A percentile compares a stretch with the other conserved stretches of the same genome.
phyloP scores from a whole-genome alignment of 495 filamentous ascomycete genomes.

The Penicillium bovifimosum region DNA sequence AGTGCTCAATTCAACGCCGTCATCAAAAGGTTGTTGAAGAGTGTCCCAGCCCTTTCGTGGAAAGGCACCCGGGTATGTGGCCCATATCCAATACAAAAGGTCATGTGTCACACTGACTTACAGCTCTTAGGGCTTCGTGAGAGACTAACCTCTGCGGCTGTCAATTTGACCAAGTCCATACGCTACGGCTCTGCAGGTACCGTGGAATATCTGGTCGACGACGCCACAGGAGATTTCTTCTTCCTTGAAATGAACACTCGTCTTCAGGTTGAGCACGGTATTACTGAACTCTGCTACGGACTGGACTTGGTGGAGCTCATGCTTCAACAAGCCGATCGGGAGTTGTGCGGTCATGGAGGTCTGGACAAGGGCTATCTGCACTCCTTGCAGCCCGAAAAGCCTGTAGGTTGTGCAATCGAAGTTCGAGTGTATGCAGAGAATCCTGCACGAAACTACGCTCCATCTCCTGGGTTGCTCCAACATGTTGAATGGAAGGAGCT shows the following conservation, averaged over 20 bases:
- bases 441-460: slow-evolving; percentile 50
- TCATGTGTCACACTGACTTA: background rate
- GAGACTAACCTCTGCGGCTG: slow-evolving; percentile 46
- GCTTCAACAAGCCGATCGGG: slow-evolving; percentile 45
- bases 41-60: slow-evolving; percentile 47
- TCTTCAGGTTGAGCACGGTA: slow-evolving; percentile 62
- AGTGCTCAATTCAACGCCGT: slow-evolving; percentile 44
- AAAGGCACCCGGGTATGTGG: slow-evolving; percentile 11
- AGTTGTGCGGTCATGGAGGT: slow-evolving; percentile 36
- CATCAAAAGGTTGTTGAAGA: slow-evolving; percentile 56
- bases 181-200: slow-evolving; percentile 58
- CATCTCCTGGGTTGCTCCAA: slow-evolving; percentile 53
- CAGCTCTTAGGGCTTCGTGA: slow-evolving; percentile 35
- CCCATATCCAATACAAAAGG: background rate
- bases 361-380: slow-evolving; percentile 29
- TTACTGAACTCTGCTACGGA: slow-evolving; percentile 57
- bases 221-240: slow-evolving; percentile 51
- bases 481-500: slow-evolving; percentile 46
- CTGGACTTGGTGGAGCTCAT: slow-evolving; percentile 55
- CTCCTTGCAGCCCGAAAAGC: slow-evolving; percentile 26
- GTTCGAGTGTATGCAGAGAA: slow-evolving; percentile 59
- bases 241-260: slow-evolving; percentile 68
- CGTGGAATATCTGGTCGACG: slow-evolving; percentile 61
- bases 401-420: slow-evolving; percentile 50
- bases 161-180: slow-evolving; percentile 45